A percentile compares a stretch with the other conserved stretches of the same genome.
phyloP scores from a whole-genome alignment of 1,139 yeast genomes.

The Debaryomyces udenii region DNA sequence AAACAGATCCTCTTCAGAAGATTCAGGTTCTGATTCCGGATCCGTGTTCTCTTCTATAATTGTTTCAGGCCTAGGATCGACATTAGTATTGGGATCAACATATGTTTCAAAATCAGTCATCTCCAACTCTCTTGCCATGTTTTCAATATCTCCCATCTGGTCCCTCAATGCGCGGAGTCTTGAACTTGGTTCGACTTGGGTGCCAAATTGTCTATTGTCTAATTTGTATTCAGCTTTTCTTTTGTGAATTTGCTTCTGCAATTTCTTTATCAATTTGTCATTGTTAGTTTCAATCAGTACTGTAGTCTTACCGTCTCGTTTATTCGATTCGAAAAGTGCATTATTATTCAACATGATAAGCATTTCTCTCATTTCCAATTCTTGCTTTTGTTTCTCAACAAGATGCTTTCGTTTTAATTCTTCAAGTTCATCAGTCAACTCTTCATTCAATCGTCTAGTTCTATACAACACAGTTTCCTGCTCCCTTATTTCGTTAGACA shows the following conservation, averaged over 20 bases:
- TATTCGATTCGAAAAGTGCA: slow-evolving; percentile 36
- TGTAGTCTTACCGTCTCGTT: slow-evolving; percentile 42
- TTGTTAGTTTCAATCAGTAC: slow-evolving; percentile 42
- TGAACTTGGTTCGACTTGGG: slow-evolving; percentile 73
- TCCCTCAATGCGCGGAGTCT: slow-evolving; percentile 76
- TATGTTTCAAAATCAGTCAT: slow-evolving; percentile 72
- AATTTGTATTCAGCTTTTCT: slow-evolving; percentile 64
- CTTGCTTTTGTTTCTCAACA: slow-evolving; percentile 81
- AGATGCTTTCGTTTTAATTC: slow-evolving; percentile 72
- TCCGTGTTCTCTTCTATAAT: slow-evolving; percentile 19
- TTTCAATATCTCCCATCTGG: slow-evolving; percentile 83
- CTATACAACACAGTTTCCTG: slow-evolving; percentile 68
- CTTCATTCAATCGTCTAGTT: slow-evolving; percentile 69
- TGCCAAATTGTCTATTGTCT: slow-evolving; percentile 58
- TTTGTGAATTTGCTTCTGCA: slow-evolving; percentile 63
- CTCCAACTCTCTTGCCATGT: slow-evolving; percentile 84
- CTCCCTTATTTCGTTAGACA: slow-evolving; percentile 72
- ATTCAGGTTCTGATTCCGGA: slow-evolving; percentile 15
- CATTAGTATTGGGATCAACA: slow-evolving; percentile 20
- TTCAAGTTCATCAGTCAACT: slow-evolving; percentile 65
- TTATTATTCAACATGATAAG: slow-evolving; percentile 61
- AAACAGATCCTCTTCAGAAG: slow-evolving; percentile 13
- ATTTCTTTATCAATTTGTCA: slow-evolving; percentile 48
- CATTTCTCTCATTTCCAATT: slow-evolving; percentile 85
- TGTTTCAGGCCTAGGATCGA: slow-evolving; percentile 10